A percentile compares a stretch with the other conserved stretches of the same genome.
phyloP scores from a whole-genome alignment of 306 rosid species.

The Vigna reflexopilosa region DNA sequence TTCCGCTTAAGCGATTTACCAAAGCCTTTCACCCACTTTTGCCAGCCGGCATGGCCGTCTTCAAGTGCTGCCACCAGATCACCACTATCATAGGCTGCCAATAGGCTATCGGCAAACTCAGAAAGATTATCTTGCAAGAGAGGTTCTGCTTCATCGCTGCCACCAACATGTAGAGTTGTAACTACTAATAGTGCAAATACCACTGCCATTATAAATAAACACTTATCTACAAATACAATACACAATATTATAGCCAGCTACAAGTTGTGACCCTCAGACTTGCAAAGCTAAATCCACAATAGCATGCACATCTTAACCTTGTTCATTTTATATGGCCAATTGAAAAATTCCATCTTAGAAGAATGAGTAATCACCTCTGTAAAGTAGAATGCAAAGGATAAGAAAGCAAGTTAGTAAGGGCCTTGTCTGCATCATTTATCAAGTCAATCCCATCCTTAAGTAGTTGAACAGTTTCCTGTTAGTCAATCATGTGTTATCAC shows the following conservation, averaged over 20 bases:
- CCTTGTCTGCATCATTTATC: conserved; percentile 80
- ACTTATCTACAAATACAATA: not conserved
- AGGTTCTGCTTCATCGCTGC: conserved; percentile 86
- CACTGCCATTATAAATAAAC: not conserved
- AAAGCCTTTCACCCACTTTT: conserved; percentile 92
- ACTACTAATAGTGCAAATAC: not conserved
- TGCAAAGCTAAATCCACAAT: conserved; percentile 24
- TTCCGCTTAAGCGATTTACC: conserved; percentile 91
- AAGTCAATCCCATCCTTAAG: conserved; percentile 92
- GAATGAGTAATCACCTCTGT: conserved; percentile 59
- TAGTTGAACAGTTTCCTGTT: conserved; percentile 78
- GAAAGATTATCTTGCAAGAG: conserved; percentile 73
- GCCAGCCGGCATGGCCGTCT: conserved; percentile 92
- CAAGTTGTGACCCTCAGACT: not conserved
- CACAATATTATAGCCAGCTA: not conserved
- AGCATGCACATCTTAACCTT: not conserved
- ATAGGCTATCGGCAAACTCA: conserved; percentile 70
- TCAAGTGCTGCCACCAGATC: conserved; percentile 74
- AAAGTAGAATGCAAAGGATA: conserved; percentile 79
- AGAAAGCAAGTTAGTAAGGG: conserved; percentile 78
- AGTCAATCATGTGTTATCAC: conserved; percentile 33
- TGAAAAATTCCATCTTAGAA: not conserved
- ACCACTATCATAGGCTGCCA: conserved; percentile 88
- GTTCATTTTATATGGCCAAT: conserved; percentile 20
- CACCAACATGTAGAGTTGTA: conserved; percentile 40